phyloP scores from a whole-genome alignment of 768 basidiomycete genomes.

The Xerocomellus intermedius region DNA sequence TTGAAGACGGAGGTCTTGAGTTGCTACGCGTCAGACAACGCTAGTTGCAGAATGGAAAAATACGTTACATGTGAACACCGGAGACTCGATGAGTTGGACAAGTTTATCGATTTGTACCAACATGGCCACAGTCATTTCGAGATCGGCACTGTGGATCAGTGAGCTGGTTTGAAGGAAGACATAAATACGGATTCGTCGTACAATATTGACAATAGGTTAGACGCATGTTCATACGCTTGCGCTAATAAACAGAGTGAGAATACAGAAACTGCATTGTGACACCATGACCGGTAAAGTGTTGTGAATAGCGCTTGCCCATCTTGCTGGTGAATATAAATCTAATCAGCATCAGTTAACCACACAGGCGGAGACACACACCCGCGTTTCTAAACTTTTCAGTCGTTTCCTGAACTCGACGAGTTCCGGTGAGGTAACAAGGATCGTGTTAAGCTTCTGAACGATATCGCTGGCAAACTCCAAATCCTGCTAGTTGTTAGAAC shows the following conservation, averaged over 20 bases:
- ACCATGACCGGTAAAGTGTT: conserved; percentile 95
- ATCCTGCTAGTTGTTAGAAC: conserved; percentile 52
- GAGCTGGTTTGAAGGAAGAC: background rate
- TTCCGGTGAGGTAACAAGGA: conserved; percentile 94
- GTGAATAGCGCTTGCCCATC: conserved; percentile 96
- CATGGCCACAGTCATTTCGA: conserved; percentile 94
- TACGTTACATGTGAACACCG: conserved; percentile 90
- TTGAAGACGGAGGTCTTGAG: conserved; percentile 79
- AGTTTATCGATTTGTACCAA: conserved; percentile 97
- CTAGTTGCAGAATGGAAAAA: background rate
- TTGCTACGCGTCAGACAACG: conserved; percentile 1
- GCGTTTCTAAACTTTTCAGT: conserved; percentile 89
- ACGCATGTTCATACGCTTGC: conserved; percentile 98
- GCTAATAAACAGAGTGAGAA: conserved; percentile 96
- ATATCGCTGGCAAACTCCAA: conserved; percentile 97
- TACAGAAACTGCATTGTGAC: conserved; percentile 95
- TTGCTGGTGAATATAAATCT: conserved; percentile 47
- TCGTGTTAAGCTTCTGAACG: conserved; percentile 95
- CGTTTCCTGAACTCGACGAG: conserved; percentile 92
- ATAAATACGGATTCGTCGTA: conserved; percentile 35
- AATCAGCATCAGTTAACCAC: conserved; percentile 1
- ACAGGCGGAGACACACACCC: conserved; percentile 49
- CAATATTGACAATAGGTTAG: conserved; percentile 95
- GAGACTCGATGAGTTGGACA: conserved; percentile 96
- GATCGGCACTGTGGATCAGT: conserved; percentile 66